Evolutionary conservation across 202 grass and related monocot species (phyloP).

Genomic region (Elaeis oleifera): DNA sequence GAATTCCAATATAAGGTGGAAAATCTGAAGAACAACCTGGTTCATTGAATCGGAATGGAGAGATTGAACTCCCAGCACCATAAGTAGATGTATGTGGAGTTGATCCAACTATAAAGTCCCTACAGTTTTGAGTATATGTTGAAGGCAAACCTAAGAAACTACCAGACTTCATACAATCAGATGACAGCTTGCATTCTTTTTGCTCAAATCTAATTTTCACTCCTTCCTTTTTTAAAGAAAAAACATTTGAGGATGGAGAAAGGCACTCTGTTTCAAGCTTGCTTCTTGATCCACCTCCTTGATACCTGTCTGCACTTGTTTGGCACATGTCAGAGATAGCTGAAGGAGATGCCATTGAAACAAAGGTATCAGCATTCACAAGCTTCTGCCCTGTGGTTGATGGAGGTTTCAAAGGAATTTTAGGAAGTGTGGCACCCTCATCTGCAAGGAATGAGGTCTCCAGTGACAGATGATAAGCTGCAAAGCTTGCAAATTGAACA

Average conservation of each 20-base stretch:
- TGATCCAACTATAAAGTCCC: slow-evolving; percentile 14
- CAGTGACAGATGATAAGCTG: slow-evolving; percentile 78
- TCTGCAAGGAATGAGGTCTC: slow-evolving; percentile 82
- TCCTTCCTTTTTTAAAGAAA: slow-evolving; percentile 18
- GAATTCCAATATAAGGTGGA: slow-evolving; percentile 10
- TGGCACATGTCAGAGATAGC: slow-evolving; percentile 13
- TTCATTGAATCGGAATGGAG: slow-evolving; percentile 12
- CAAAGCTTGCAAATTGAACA: slow-evolving; percentile 65
- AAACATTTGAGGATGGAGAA: slow-evolving; percentile 22
- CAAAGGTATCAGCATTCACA: slow-evolving; percentile 7
- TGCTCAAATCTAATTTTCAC: slow-evolving; percentile 12
- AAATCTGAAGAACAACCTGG: slow-evolving; percentile 22
- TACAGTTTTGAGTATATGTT: slow-evolving; percentile 22
- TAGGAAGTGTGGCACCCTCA: slow-evolving; percentile 60
- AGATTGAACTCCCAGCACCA: slow-evolving; percentile 11
- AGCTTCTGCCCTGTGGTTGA: slow-evolving; percentile 18
- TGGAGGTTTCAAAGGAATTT: slow-evolving; percentile 28
- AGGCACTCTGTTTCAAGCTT: slow-evolving; percentile 27
- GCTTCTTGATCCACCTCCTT: slow-evolving; percentile 10
- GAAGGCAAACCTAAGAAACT: slow-evolving; percentile 18
- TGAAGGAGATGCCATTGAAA: slow-evolving; percentile 18
- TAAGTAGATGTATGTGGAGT: slow-evolving; percentile 17
- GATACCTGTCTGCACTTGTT: slow-evolving; percentile 24
- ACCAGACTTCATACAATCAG: slow-evolving; percentile 18
- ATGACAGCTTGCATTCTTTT: slow-evolving; percentile 19